Evolutionary conservation across 2,329 filamentous ascomycete species (phyloP), one percentile per base, ranked within the genome.

Genomic region (Apiospora arundinis): DNA sequence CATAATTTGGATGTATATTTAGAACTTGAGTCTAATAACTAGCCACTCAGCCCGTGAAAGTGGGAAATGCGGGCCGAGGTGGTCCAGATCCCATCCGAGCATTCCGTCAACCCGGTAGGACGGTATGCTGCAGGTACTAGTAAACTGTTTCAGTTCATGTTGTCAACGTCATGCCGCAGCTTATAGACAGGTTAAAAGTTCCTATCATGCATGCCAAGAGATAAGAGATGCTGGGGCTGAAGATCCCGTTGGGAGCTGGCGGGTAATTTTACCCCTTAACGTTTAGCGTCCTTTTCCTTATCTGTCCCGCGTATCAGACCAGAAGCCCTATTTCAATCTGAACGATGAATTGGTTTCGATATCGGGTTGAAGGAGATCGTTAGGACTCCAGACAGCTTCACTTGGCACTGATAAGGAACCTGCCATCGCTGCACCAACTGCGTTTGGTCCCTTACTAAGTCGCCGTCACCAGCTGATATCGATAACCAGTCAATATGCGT

Each of bases 151-250:
- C 3, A 4, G 32, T 32, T 32, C 6, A 32, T 4, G 32, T 32
- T 32, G 3, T 4, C 32, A 32, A 32, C n/a, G n/a, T n/a, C n/a
- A n/a, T n/a, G n/a, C 3, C 32, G 32, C 32, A 32, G 32, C 32
- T n/a, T n/a, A n/a, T n/a, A n/a, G n/a, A n/a, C n/a, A n/a, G n/a
- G n/a, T n/a, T n/a, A n/a, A n/a, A n/a, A n/a, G n/a, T n/a, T n/a
- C n/a, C n/a, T n/a, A 48, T 48, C 45, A 1, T n/a, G 45, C 18
- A n/a, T 63, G 56, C 56, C 32, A 63, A 63, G 56, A 63, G 56
- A 63, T 63, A 63, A 63, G 56, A 63, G 28, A 40, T 63, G 32
- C 56, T 6, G 32, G 32, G 56, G 28, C 52, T 63, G 56, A 40
- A 23, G 28, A 63, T 63, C 56, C 32, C 4, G 21, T n/a, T 14